phyloP scores from a whole-genome alignment of 441 rosid species.

The Erodium trifolium region DNA sequence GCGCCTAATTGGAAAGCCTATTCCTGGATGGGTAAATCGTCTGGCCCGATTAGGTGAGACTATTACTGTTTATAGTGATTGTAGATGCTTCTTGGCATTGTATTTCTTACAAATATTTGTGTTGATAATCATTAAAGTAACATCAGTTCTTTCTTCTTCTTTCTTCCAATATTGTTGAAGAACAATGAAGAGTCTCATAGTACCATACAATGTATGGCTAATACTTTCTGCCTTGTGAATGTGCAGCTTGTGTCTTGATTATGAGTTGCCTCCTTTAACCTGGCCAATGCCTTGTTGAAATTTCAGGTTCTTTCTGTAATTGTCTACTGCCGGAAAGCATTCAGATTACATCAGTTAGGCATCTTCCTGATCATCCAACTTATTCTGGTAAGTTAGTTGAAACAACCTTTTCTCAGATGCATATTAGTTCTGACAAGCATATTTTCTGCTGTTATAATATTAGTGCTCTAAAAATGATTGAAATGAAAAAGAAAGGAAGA shows the following conservation, averaged over 20 bases:
- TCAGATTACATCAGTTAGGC: constrained; percentile 71
- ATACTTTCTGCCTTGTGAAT: constrained; percentile 7
- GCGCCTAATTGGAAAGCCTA: constrained; percentile 67
- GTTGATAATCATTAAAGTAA: not conserved
- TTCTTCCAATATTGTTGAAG: not conserved
- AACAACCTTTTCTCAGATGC: constrained; percentile 10
- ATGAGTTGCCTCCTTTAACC: constrained; percentile 4
- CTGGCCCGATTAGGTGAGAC: constrained; percentile 77
- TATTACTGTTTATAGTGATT: not conserved
- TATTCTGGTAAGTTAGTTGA: constrained; percentile 54
- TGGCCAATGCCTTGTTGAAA: constrained; percentile 19
- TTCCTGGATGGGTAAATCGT: constrained; percentile 95
- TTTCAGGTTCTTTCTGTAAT: constrained; percentile 91
- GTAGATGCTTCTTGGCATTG: constrained; percentile 9
- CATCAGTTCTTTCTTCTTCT: not conserved
- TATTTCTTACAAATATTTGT: not conserved
- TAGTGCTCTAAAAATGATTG: not conserved
- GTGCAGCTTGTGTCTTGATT: constrained; percentile 8
- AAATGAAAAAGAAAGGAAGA: constrained; percentile 1
- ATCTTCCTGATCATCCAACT: constrained; percentile 63
- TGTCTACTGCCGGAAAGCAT: constrained; percentile 87
- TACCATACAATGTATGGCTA: not conserved
- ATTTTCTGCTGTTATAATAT: not conserved
- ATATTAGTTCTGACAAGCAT: constrained; percentile 2
- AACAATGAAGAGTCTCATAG: not conserved